Evolutionary conservation across 495 filamentous ascomycete genomes (phyloP).

Genomic region (Penicillium verhagenii): DNA sequence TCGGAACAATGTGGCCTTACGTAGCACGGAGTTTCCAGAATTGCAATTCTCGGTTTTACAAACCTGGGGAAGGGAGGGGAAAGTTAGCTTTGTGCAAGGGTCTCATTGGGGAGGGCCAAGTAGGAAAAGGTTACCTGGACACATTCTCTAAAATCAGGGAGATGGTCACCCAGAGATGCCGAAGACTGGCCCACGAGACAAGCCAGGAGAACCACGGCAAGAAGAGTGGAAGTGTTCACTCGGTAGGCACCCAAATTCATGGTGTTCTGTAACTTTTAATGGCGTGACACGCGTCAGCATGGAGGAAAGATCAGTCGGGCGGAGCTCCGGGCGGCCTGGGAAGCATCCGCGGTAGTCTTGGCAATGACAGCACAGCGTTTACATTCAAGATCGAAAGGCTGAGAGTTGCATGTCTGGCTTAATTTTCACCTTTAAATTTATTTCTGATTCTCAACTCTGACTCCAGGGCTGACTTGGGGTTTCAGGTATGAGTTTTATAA

Average conservation of each 20-base stretch:
- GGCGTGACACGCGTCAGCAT: slow-evolving; percentile 23
- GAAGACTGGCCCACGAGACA: slow-evolving; percentile 48
- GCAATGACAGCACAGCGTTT: slow-evolving; percentile 7
- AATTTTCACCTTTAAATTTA: too few species aligned
- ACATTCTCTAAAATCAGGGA: slow-evolving; percentile 88
- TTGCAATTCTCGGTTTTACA: slow-evolving; percentile 81
- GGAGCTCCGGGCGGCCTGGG: slow-evolving; percentile 20
- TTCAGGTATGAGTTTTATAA: too few species aligned
- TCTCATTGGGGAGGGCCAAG: neutral
- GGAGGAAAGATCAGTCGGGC: slow-evolving; percentile 13
- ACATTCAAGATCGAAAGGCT: neutral
- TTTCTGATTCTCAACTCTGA: too few species aligned
- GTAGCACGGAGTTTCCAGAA: slow-evolving; percentile 43
- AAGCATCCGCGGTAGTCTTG: slow-evolving; percentile 23
- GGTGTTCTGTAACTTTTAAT: slow-evolving; percentile 19
- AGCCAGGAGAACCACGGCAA: slow-evolving; percentile 38
- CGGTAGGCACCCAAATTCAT: slow-evolving; percentile 29
- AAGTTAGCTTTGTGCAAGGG: slow-evolving; percentile 14
- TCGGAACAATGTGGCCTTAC: slow-evolving; percentile 31
- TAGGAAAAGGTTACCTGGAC: slow-evolving; percentile 60
- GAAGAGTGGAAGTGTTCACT: slow-evolving; percentile 21
- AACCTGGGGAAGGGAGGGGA: slow-evolving; percentile 60
- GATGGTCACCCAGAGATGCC: slow-evolving; percentile 80
- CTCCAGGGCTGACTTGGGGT: too few species aligned
- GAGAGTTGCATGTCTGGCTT: too few species aligned